Evolutionary conservation across 164 flowering plant species (phyloP).

Genomic region (Kingdonia uniflora): DNA sequence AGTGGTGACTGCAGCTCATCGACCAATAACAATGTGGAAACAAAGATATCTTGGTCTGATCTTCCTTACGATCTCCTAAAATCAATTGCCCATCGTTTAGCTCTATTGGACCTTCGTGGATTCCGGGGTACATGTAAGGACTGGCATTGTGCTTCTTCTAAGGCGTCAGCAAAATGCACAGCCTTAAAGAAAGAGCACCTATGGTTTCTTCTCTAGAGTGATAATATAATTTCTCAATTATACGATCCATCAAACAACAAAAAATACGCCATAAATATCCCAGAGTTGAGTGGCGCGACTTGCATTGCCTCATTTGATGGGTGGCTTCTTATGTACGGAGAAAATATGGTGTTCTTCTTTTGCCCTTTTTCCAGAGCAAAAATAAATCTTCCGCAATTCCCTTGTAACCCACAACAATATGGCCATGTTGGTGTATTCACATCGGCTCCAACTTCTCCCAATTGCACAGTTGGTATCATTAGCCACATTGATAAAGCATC

Average conservation of each 20-base stretch:
- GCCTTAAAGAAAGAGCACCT: background rate
- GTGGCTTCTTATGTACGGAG: constrained; percentile 19
- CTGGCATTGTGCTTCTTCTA: constrained; percentile 16
- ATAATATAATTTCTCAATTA: background rate
- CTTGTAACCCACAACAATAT: background rate
- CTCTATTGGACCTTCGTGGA: background rate
- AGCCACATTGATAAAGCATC: background rate
- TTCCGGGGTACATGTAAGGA: constrained; percentile 10
- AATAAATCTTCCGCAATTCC: constrained; percentile 19
- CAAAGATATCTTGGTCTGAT: background rate
- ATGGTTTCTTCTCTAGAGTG: constrained; percentile 14
- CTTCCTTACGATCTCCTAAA: background rate
- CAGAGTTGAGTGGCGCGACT: constrained; percentile 12
- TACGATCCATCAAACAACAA: background rate
- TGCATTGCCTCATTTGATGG: constrained; percentile 24
- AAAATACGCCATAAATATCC: constrained; percentile 5
- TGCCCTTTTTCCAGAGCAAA: constrained; percentile 18
- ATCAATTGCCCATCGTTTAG: background rate
- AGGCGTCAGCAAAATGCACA: constrained; percentile 9
- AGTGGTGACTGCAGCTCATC: too few species aligned
- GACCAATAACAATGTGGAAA: too few species aligned
- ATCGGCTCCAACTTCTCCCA: constrained; percentile 16
- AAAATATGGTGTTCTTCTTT: constrained; percentile 15
- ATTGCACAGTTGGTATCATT: constrained; percentile 17
- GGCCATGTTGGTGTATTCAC: constrained; percentile 17